Conservation (phyloP, 2,329 filamentous ascomycete genomes). For the Xylaria sp. region DNA sequence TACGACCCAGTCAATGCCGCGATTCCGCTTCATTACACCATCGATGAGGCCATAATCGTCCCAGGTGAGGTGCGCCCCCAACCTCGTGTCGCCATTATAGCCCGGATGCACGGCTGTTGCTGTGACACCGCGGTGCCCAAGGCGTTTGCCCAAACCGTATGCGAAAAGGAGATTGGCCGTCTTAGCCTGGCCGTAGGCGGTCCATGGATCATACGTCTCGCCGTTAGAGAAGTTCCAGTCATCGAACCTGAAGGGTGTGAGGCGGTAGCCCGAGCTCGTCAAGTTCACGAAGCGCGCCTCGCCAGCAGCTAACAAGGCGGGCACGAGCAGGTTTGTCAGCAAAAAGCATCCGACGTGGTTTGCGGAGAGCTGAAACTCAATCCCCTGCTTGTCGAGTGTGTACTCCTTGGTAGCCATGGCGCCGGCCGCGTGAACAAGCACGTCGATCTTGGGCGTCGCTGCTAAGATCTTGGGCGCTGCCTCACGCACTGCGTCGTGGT, state of each 20-base stretch:
- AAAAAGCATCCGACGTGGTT: conserved; percentile 63
- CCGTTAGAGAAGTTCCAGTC: conserved; percentile 55
- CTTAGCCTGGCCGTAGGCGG: conserved; percentile 60
- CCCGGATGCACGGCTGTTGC: conserved; percentile 52
- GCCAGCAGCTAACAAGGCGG: conserved; percentile 53
- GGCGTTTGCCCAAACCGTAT: conserved; percentile 49
- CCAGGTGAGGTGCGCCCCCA: conserved; percentile 44
- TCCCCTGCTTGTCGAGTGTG: conserved; percentile 43
- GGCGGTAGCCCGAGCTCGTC: conserved; percentile 53
- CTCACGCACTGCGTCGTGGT: conserved; percentile 40
- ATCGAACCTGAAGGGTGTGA: conserved; percentile 55
- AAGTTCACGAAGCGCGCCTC: conserved; percentile 56
- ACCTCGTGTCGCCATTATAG: conserved; percentile 44
- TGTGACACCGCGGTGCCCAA: conserved; percentile 47
- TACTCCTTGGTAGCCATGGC: conserved; percentile 44
- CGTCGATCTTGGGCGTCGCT: conserved; percentile 40
- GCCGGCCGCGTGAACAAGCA: conserved; percentile 44
- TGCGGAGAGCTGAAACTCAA: conserved; percentile 57
- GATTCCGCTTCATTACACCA: conserved; percentile 44
- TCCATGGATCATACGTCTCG: conserved; percentile 54
- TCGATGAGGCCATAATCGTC: conserved; percentile 33
- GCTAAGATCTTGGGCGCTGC: conserved; percentile 40
- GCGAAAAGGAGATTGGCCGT: conserved; percentile 59
- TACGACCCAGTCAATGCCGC: conserved; percentile 33
- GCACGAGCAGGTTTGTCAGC: conserved; percentile 59